A percentile compares a stretch with the other conserved stretches of the same genome.
Conservation (phyloP, 179 eudicot species). For the Dionaea muscipula region DNA sequence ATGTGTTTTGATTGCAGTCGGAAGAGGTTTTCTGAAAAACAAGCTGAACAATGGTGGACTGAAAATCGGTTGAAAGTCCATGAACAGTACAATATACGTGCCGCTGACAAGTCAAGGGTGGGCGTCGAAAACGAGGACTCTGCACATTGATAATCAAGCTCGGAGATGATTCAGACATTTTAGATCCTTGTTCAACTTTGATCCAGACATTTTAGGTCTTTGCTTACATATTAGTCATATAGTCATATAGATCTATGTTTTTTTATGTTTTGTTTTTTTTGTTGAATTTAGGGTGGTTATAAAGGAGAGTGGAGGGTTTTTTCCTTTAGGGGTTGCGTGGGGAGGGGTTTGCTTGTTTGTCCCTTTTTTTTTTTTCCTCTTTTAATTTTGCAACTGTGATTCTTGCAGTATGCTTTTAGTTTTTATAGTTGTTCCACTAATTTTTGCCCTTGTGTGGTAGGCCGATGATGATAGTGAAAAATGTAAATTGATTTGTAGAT, state of each 20-base stretch:
- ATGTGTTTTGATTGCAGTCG: slow-evolving; percentile 47
- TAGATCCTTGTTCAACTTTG: slow-evolving; percentile 7
- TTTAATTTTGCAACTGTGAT: slow-evolving; percentile 11
- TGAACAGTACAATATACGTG: slow-evolving; percentile 66
- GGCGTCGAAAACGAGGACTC: slow-evolving; percentile 59
- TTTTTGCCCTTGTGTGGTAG: slow-evolving; percentile 23
- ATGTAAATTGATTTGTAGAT: slow-evolving; percentile 46
- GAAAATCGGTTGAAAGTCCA: slow-evolving; percentile 85
- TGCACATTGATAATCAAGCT: slow-evolving; percentile 22
- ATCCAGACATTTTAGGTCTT: not conserved
- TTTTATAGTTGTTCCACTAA: slow-evolving; percentile 9
- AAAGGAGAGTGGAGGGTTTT: slow-evolving; percentile 1
- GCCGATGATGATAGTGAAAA: slow-evolving; percentile 27
- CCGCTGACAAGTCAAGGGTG: slow-evolving; percentile 62
- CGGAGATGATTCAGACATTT: not conserved
- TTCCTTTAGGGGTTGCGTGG: no score
- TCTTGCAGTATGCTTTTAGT: slow-evolving; percentile 17
- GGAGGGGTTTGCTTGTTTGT: slow-evolving; percentile 12
- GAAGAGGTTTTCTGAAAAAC: slow-evolving; percentile 83
- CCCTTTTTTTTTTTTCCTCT: slow-evolving; percentile 13
- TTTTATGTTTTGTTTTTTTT: no score
- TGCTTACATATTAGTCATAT: slow-evolving; percentile 11
- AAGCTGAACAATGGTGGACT: slow-evolving; percentile 98
- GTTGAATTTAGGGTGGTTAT: slow-evolving; percentile 14
- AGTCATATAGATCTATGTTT: slow-evolving; percentile 14